phyloP scores from a whole-genome alignment of 345 rosid species.

The Iberis pinnata region DNA sequence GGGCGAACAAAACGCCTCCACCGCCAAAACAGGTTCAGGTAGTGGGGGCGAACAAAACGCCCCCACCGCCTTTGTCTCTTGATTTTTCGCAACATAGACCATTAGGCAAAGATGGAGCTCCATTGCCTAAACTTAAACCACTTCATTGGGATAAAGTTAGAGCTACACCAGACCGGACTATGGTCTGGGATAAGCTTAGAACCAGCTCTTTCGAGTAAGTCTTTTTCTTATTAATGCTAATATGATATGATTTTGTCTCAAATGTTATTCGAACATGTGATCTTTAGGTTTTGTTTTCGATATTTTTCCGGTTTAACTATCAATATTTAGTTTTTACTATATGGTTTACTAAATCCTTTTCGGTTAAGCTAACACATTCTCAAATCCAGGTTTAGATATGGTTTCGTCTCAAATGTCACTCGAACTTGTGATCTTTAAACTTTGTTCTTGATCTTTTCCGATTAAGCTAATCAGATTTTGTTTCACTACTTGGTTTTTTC shows the following conservation, averaged over 20 bases:
- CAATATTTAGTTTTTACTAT: no score
- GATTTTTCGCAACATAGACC: constrained; percentile 39
- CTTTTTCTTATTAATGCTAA: neutral
- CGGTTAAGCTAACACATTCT: no score
- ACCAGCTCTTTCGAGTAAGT: constrained; percentile 96
- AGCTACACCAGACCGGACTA: constrained; percentile 71
- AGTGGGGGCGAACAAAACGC: constrained; percentile 27
- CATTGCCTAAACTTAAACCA: constrained; percentile 84
- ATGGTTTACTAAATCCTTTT: no score
- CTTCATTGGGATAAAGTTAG: constrained; percentile 99
- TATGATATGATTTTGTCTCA: no score
- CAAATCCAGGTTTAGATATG: no score
- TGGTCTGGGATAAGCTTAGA: constrained; percentile 92
- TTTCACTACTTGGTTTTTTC: no score
- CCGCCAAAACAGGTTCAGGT: constrained; percentile 13
- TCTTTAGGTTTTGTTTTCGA: no score
- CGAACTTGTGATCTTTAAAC: neutral
- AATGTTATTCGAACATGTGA: no score
- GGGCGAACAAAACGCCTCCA: constrained; percentile 38
- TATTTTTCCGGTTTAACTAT: no score
- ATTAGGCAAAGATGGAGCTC: constrained; percentile 63
- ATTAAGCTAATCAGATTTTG: no score
- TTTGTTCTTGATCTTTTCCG: constrained; percentile 17
- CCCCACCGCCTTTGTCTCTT: constrained; percentile 69
- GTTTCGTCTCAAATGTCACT: no score